These are phyloP conservation scores for Trichoderma asperelloides DNA, from an alignment of 495 filamentous ascomycete species.

Conservation along the genomic window DNA sequence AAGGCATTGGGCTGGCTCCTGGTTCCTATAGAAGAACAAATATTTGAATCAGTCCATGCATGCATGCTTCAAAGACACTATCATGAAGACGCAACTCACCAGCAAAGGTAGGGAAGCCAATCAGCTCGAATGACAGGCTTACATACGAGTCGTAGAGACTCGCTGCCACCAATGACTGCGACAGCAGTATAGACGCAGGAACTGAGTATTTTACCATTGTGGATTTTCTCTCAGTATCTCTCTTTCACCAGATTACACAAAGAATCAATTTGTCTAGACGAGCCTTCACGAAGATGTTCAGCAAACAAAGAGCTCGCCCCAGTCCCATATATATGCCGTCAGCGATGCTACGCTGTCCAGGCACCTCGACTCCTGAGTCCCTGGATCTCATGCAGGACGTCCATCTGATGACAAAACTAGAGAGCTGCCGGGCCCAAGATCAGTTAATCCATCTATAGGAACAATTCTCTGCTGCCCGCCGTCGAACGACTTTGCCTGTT, in stretches of 20 bases:
- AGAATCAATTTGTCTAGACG: background rate
- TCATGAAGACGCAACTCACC: background rate
- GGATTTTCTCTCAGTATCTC: background rate
- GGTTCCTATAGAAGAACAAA: background rate
- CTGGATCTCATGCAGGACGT: background rate
- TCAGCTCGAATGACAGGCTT: background rate
- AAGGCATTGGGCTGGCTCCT: background rate
- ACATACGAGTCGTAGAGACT: conserved; percentile 4
- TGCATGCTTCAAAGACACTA: background rate
- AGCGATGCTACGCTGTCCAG: background rate
- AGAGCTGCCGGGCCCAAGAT: background rate
- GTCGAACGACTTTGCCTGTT: background rate
- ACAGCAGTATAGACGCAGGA: conserved; percentile 3
- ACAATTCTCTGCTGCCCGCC: background rate
- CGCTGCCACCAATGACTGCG: background rate
- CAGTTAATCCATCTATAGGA: conserved; percentile 8
- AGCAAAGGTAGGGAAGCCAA: conserved; percentile 2
- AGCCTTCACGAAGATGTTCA: background rate
- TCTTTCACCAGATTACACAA: background rate
- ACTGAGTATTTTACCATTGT: background rate
- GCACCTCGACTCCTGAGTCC: background rate
- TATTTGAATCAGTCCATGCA: background rate
- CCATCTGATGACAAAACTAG: background rate
- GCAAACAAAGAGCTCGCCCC: background rate
- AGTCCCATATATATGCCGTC: conserved; percentile 2